These are phyloP conservation scores for Zymoseptoria crescenta DNA, from an alignment of 2,329 filamentous ascomycete genomes.

Conservation along the genomic window DNA sequence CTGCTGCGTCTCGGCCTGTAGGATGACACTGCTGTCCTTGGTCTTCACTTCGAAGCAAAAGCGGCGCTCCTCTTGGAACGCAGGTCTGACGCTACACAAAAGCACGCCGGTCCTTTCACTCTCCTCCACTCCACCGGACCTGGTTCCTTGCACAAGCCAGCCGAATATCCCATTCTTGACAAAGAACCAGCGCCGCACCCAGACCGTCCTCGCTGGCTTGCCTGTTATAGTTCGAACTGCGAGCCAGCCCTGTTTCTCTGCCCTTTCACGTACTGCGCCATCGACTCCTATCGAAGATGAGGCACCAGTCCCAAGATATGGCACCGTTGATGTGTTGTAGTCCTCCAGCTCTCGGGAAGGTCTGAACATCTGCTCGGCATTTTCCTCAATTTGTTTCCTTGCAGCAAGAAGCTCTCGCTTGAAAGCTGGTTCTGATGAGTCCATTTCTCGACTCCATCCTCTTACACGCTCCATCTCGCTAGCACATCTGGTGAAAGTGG, in stretches of 20 bases:
- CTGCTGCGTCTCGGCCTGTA: slow-evolving; percentile 86
- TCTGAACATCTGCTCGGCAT: slow-evolving; percentile 59
- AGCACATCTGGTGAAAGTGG: slow-evolving; percentile 57
- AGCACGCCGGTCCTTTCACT: slow-evolving; percentile 94
- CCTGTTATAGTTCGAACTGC: slow-evolving; percentile 74
- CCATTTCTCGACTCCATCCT: slow-evolving; percentile 93
- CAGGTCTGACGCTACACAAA: slow-evolving; percentile 85
- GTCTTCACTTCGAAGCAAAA: slow-evolving; percentile 99
- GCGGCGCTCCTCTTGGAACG: slow-evolving; percentile 82
- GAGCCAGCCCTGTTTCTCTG: slow-evolving; percentile 91
- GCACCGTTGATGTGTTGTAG: slow-evolving; percentile 83
- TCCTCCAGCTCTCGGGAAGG: slow-evolving; percentile 90
- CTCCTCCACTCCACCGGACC: slow-evolving; percentile 79
- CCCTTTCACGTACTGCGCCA: slow-evolving; percentile 43
- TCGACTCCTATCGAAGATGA: slow-evolving; percentile 47
- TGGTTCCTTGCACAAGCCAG: slow-evolving; percentile 75
- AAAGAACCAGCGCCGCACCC: slow-evolving; percentile 92
- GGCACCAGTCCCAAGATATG: slow-evolving; percentile 68
- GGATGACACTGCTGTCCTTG: slow-evolving; percentile 78
- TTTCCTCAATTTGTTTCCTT: slow-evolving; percentile 73
- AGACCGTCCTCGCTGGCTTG: slow-evolving; percentile 82
- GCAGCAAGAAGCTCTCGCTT: slow-evolving; percentile 72
- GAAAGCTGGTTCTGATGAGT: slow-evolving; percentile 75
- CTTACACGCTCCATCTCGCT: slow-evolving; percentile 84
- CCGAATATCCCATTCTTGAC: slow-evolving; percentile 94